Conservation (phyloP, 306 rosid species). For the Inga oerstediana region DNA sequence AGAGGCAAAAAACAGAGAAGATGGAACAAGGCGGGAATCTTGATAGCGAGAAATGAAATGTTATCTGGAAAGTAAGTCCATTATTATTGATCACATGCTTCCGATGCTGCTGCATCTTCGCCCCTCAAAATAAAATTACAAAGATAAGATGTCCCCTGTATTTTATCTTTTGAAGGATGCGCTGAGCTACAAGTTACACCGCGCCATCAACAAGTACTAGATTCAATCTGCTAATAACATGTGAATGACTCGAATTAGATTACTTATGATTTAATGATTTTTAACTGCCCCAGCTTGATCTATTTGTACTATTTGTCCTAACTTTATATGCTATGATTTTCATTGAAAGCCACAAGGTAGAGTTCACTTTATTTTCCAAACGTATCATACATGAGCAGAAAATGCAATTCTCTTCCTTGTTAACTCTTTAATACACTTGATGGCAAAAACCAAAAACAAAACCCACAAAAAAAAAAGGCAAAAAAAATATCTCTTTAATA, state of each 20-base stretch:
- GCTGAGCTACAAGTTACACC: neutral
- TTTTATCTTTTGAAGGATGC: too few species aligned
- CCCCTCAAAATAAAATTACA: neutral
- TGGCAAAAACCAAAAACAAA: too few species aligned
- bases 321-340: neutral
- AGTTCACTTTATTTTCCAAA: neutral
- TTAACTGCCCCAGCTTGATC: neutral
- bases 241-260: neutral
- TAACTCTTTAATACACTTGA: too few species aligned
- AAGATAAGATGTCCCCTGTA: neutral
- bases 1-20: neutral
- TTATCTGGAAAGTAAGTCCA: neutral
- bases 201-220: neutral
- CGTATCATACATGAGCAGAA: neutral
- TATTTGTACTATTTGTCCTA: neutral
- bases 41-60: neutral
- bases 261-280: neutral
- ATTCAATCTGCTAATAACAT: neutral
- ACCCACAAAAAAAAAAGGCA: too few species aligned
- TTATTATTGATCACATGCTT: constrained; percentile 2
- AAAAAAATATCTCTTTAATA: too few species aligned
- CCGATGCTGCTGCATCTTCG: neutral
- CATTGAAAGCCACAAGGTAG: neutral
- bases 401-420: too few species aligned
- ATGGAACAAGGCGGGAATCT: neutral